phyloP scores from a whole-genome alignment of 352 stramenopile genomes.

The Phytophthora chlamydospora region DNA sequence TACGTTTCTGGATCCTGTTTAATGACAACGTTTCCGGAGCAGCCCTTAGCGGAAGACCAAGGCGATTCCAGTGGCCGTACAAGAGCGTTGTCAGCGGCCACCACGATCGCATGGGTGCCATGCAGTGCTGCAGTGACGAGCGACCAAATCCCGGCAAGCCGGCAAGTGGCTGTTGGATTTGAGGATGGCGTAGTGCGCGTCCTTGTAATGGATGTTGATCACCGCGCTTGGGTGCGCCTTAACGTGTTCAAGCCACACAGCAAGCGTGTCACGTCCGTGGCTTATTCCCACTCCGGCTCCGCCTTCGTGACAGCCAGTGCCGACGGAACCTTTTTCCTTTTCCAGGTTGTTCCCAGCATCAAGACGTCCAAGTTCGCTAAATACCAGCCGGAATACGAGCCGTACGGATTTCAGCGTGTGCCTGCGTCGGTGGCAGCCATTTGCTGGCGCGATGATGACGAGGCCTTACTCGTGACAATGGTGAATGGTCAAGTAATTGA shows the following conservation, averaged over 20 bases:
- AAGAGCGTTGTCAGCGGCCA: constrained; percentile 40
- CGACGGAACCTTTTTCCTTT: constrained; percentile 91
- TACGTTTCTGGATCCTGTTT: constrained; percentile 71
- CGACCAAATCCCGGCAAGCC: constrained; percentile 53
- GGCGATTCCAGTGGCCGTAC: neutral
- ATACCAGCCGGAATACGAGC: constrained; percentile 67
- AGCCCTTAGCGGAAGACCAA: constrained; percentile 9
- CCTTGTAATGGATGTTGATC: constrained; percentile 58
- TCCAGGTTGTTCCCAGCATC: constrained; percentile 57
- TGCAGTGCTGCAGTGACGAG: constrained; percentile 44
- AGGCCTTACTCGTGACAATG: constrained; percentile 73
- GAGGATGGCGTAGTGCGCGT: constrained; percentile 87
- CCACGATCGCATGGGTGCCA: constrained; percentile 80
- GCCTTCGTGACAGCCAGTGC: constrained; percentile 74
- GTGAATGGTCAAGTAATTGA: constrained; percentile 62
- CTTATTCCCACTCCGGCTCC: constrained; percentile 70
- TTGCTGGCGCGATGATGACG: constrained; percentile 72
- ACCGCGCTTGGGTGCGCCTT: constrained; percentile 58
- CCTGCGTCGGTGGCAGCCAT: constrained; percentile 43
- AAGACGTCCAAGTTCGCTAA: constrained; percentile 62
- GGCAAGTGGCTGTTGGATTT: constrained; percentile 90
- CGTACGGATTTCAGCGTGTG: constrained; percentile 77
- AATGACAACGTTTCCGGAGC: constrained; percentile 29
- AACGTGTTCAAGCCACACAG: constrained; percentile 92
- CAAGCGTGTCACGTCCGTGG: constrained; percentile 64